Evolutionary conservation across 2,329 filamentous ascomycete species (phyloP), one percentile per base, ranked within the genome.

Genomic region (Fusarium sp.): DNA sequence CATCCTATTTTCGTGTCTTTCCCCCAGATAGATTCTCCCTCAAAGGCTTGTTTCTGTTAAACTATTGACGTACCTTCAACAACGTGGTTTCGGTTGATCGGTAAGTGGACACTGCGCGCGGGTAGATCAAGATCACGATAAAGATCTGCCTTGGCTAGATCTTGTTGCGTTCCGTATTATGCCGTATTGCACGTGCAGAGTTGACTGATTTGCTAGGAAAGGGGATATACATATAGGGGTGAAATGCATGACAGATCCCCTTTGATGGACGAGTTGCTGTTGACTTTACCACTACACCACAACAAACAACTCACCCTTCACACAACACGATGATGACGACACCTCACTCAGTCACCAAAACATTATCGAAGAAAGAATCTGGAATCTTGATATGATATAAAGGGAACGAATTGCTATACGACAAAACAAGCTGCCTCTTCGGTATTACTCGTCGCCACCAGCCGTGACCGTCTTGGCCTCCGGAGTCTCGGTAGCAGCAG

Each of bases 391-490:
- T 49, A 38, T 24, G 20, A 25, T 34, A 43, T 46, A 29, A 40
- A 55, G 56, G 51, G 62, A 60, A 59, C 49, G 58, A 52, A 55
- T 68, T 51, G 54, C 53, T 70, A 68, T 56, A 61, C 44, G 52
- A 61, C 20, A 67, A 27, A 27, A 58, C 27, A 49, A 65, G 38
- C 30, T 20, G 41, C n/a, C 45, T 38, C 44, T 12, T 43, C 30
- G 24, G 27, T 41, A 53, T 69, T 68, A 75, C 65, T 78, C 74
- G 44, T 77, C 74, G 62, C 74, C 76, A 25, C 75, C 77, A 48
- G 73, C 78, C 47, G 76, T 69, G 25, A 74, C 75, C 22, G 74
- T 68, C 65, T 77, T 74, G 46, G 76, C 68, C 67, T 78, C 74
- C 38, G 74, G 71, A 40, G 75, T 74, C 44, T 73, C 74, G 12